phyloP scores from a whole-genome alignment of 2,329 filamentous ascomycete species.

The Whalleya microplaca region DNA sequence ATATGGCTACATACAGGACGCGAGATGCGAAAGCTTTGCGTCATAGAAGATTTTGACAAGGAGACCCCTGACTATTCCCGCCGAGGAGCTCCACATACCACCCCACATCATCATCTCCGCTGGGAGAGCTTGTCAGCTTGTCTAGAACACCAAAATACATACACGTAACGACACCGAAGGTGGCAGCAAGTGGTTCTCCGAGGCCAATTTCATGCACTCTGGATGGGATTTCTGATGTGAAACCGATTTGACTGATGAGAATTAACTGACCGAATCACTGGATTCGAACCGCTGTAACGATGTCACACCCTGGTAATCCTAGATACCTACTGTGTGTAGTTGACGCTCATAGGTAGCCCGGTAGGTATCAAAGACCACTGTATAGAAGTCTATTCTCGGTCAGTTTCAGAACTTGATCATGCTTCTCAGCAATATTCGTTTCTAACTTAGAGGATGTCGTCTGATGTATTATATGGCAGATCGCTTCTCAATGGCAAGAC shows the following conservation, averaged over 20 bases:
- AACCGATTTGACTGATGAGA: constrained; percentile 10
- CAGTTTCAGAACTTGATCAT: too few species aligned
- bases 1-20: too few species aligned
- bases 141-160: not conserved
- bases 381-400: too few species aligned
- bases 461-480: too few species aligned
- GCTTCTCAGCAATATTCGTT: too few species aligned
- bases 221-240: constrained; percentile 1
- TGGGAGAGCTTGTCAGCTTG: not conserved
- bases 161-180: not conserved
- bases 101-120: constrained; percentile 6
- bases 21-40: not conserved
- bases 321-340: too few species aligned
- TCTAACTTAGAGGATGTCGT: too few species aligned
- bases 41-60: constrained; percentile 1
- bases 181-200: too few species aligned
- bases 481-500: too few species aligned
- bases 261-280: constrained; percentile 3
- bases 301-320: too few species aligned
- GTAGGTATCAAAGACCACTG: too few species aligned
- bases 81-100: constrained; percentile 18
- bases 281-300: not conserved
- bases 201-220: constrained; percentile 1
- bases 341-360: too few species aligned
- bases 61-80: constrained; percentile 11